phyloP scores from a whole-genome alignment of 768 basidiomycete genomes.

The Lactifluus hygrophoroides region DNA sequence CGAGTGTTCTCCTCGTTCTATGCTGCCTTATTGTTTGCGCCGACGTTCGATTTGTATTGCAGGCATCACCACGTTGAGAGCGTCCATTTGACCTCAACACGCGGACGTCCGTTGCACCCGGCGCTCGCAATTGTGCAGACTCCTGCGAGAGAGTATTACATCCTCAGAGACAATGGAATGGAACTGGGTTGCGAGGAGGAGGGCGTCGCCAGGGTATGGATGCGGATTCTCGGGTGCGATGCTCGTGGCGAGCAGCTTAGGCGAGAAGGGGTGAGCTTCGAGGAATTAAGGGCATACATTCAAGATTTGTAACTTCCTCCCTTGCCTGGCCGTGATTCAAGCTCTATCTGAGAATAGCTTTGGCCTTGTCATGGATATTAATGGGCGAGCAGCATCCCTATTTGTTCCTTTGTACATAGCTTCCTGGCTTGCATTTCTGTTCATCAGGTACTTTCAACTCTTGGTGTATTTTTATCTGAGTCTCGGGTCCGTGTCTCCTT shows the following conservation, averaged over 20 bases:
- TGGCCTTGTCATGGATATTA: too few relatives aligned
- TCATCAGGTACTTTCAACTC: too few relatives aligned
- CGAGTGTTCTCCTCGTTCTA: slow-evolving; percentile 27
- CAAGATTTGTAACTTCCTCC: background rate
- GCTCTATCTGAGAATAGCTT: too few relatives aligned
- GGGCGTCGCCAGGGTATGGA: slow-evolving; percentile 57
- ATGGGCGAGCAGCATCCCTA: too few relatives aligned
- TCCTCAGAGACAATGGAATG: slow-evolving; percentile 70
- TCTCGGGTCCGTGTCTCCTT: too few relatives aligned
- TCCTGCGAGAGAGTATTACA: slow-evolving; percentile 54
- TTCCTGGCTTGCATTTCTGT: too few relatives aligned
- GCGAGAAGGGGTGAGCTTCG: slow-evolving; percentile 1
- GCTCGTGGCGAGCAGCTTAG: slow-evolving; percentile 2
- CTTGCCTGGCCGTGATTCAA: too few relatives aligned
- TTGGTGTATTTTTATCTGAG: too few relatives aligned
- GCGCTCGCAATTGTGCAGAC: slow-evolving; percentile 68
- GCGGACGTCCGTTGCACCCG: slow-evolving; percentile 41
- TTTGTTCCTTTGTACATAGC: too few relatives aligned
- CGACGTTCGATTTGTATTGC: background rate
- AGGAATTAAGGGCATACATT: slow-evolving; percentile 9
- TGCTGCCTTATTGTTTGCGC: background rate
- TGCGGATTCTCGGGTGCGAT: slow-evolving; percentile 45
- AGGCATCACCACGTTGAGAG: slow-evolving; percentile 77
- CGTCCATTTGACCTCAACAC: slow-evolving; percentile 48
- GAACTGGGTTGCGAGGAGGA: slow-evolving; percentile 71